These are phyloP conservation scores for Lepraria neglecta DNA, from an alignment of 495 filamentous ascomycete genomes.

Conservation along the genomic window DNA sequence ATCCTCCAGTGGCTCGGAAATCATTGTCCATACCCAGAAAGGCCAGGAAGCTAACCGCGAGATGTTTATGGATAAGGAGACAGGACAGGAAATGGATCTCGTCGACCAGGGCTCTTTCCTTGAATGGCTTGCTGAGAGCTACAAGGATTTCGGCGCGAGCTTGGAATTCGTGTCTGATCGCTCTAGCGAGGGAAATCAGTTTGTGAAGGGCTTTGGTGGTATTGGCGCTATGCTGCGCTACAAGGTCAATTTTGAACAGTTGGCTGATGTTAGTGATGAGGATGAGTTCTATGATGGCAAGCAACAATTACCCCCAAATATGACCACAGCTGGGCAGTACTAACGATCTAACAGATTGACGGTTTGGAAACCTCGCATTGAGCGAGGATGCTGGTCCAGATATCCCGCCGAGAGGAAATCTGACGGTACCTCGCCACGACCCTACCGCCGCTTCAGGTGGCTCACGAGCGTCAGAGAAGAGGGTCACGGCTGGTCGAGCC, in stretches of 20 bases:
- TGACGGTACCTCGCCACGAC: conserved; percentile 50
- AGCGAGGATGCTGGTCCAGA: conserved; percentile 82
- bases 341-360: conserved; percentile 64
- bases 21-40: conserved; percentile 84
- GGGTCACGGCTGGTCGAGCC: conserved; percentile 11
- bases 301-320: conserved; percentile 4
- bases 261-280: conserved; percentile 89
- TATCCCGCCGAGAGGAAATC: conserved; percentile 53
- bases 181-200: conserved; percentile 96
- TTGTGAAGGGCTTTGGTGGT: conserved; percentile 98
- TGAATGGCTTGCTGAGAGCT: conserved; percentile 96
- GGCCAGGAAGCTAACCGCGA: conserved; percentile 71
- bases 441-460: neutral
- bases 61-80: conserved; percentile 88
- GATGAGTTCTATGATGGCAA: conserved; percentile 97
- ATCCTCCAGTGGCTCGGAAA: conserved; percentile 58
- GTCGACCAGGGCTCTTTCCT: conserved; percentile 81
- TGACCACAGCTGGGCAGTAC: conserved; percentile 5
- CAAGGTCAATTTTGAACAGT: conserved; percentile 99
- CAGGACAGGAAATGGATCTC: conserved; percentile 93
- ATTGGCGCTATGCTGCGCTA: conserved; percentile 96
- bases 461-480: neutral
- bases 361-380: conserved; percentile 77
- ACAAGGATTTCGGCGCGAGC: conserved; percentile 94
- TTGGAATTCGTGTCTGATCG: conserved; percentile 97